A percentile compares a stretch with the other conserved stretches of the same genome.
These are phyloP conservation scores for Paecilomyces fulvus DNA, from an alignment of 2,329 filamentous ascomycete genomes.

Conservation along the genomic window DNA sequence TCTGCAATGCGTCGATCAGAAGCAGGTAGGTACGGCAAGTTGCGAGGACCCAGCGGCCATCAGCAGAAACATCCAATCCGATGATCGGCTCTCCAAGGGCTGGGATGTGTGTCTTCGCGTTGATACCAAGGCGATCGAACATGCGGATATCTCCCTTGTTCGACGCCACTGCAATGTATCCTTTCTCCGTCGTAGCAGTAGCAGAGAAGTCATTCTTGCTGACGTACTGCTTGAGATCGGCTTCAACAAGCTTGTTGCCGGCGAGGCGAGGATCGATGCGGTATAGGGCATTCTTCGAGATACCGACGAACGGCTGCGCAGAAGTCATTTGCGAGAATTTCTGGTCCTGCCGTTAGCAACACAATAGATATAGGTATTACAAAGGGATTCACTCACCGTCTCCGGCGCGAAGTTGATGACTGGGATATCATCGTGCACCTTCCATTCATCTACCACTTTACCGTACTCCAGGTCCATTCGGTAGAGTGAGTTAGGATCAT, in stretches of 20 bases:
- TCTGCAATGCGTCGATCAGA: constrained; percentile 84
- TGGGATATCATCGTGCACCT: constrained; percentile 90
- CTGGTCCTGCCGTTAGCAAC: constrained; percentile 29
- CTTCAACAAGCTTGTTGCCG: constrained; percentile 86
- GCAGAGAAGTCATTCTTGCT: constrained; percentile 98
- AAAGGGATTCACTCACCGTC: constrained; percentile 45
- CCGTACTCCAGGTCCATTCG: constrained; percentile 97
- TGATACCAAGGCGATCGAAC: constrained; percentile 92
- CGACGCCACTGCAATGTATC: constrained; percentile 91
- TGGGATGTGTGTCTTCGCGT: constrained; percentile 94
- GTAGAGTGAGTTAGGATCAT: constrained; percentile 83
- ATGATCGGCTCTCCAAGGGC: constrained; percentile 92
- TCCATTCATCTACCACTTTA: constrained; percentile 98
- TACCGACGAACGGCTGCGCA: constrained; percentile 89
- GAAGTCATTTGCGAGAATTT: constrained; percentile 98
- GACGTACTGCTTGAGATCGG: constrained; percentile 87
- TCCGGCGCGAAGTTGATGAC: constrained; percentile 89
- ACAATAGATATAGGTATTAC: not conserved
- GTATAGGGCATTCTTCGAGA: constrained; percentile 87
- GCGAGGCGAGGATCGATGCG: constrained; percentile 84
- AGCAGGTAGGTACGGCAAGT: constrained; percentile 93
- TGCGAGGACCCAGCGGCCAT: constrained; percentile 90
- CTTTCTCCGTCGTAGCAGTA: constrained; percentile 88
- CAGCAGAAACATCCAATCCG: constrained; percentile 87
- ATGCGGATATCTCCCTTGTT: constrained; percentile 97